These are phyloP conservation scores for Fusarium goolgardi DNA, from an alignment of 2,329 filamentous ascomycete species.

Conservation along the genomic window DNA sequence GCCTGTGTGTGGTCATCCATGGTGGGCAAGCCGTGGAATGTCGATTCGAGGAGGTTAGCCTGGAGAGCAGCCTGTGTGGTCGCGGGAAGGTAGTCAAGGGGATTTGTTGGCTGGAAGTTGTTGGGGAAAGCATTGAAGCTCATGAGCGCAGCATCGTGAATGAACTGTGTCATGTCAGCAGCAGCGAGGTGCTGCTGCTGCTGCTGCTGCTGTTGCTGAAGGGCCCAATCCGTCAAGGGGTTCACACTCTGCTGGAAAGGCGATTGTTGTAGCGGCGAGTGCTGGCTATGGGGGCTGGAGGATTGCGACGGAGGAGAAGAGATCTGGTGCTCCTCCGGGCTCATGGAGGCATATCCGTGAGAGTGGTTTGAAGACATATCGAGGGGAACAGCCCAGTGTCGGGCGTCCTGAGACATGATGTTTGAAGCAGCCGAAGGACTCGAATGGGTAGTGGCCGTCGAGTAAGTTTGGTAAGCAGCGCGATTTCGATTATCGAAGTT, in stretches of 20 bases:
- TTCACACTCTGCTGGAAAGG: constrained; percentile 65
- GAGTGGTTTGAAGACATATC: constrained; percentile 61
- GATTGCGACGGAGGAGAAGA: constrained; percentile 62
- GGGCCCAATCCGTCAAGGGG: constrained; percentile 70
- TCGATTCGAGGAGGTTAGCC: constrained; percentile 70
- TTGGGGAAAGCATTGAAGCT: constrained; percentile 65
- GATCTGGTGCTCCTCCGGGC: constrained; percentile 61
- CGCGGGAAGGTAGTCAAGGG: constrained; percentile 71
- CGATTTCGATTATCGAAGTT: constrained; percentile 68
- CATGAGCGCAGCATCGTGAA: constrained; percentile 69
- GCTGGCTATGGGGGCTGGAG: constrained; percentile 65
- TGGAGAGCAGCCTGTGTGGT: constrained; percentile 73
- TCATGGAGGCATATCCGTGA: constrained; percentile 60
- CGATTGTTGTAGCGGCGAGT: constrained; percentile 63
- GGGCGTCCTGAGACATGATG: constrained; percentile 52
- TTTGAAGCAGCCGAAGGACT: constrained; percentile 50
- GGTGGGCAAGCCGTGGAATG: constrained; percentile 69
- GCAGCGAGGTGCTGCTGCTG: constrained; percentile 54
- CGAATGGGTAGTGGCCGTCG: constrained; percentile 48
- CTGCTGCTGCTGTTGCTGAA: constrained; percentile 62
- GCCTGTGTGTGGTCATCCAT: constrained; percentile 66
- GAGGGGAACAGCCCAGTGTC: constrained; percentile 64
- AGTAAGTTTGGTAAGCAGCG: constrained; percentile 54
- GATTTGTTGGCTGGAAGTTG: constrained; percentile 65
- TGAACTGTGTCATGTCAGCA: constrained; percentile 63